Evolutionary conservation across 345 rosid species (phyloP).

Genomic region (Eucalyptus shirleyi): DNA sequence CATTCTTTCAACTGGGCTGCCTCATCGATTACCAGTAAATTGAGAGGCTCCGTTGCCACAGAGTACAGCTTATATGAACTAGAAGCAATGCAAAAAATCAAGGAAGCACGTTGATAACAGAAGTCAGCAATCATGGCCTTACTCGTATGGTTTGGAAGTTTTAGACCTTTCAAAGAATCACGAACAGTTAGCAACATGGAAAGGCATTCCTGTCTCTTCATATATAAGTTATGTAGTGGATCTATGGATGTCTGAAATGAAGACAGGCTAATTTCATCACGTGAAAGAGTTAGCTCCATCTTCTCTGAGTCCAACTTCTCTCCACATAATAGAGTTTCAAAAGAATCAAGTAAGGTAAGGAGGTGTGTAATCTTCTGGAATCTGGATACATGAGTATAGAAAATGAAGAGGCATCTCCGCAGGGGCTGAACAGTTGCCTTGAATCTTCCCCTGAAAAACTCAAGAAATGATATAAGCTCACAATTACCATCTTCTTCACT

Average conservation of each 20-base stretch:
- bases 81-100: not conserved
- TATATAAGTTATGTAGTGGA: not conserved
- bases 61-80: not conserved
- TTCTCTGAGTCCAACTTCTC: not conserved
- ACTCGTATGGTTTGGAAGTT: not conserved
- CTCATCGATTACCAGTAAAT: conserved; percentile 1
- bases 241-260: not conserved
- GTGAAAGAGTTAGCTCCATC: not conserved
- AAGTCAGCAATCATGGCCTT: not conserved
- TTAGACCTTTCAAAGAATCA: not conserved
- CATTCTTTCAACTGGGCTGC: conserved; percentile 57
- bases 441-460: conserved; percentile 9
- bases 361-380: not conserved
- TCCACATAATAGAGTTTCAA: not conserved
- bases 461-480: conserved; percentile 5
- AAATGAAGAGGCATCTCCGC: not conserved
- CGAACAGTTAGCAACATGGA: not conserved
- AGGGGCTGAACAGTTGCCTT: not conserved
- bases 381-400: not conserved
- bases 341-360: not conserved
- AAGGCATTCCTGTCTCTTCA: not conserved
- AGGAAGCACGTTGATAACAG: not conserved
- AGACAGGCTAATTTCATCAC: not conserved
- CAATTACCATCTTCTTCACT: not conserved
- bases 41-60: not conserved